phyloP scores from a whole-genome alignment of 208 protist genomes.

The Leishmania guyanensis region DNA sequence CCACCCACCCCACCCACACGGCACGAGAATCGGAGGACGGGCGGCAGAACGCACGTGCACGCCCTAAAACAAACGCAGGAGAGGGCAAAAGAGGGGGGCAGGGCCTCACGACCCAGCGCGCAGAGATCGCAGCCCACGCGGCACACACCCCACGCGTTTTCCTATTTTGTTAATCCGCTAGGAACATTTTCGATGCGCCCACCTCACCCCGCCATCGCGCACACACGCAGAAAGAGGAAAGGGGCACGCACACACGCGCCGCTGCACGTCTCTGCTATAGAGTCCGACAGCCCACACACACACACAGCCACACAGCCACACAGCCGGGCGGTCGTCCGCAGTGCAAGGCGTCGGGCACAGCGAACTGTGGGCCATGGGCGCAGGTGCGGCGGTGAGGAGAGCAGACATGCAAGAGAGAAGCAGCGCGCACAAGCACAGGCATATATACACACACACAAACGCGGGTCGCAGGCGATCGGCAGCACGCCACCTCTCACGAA shows the following conservation, averaged over 20 bases:
- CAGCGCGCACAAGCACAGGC: neutral
- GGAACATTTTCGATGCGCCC: too few relatives aligned
- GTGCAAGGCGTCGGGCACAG: neutral
- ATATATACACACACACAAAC: neutral
- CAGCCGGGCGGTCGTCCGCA: neutral
- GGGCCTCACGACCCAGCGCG: too few relatives aligned
- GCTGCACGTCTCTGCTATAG: neutral
- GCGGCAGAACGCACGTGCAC: conserved; percentile 5
- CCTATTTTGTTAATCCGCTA: too few relatives aligned
- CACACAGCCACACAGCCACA: conserved; percentile 6
- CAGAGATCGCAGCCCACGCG: too few relatives aligned
- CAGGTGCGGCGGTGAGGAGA: neutral
- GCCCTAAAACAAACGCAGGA: neutral
- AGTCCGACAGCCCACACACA: neutral
- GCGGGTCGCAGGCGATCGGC: neutral
- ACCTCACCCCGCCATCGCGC: too few relatives aligned
- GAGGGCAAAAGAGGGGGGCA: too few relatives aligned
- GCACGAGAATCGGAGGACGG: neutral
- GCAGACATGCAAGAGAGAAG: neutral
- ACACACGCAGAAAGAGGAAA: neutral
- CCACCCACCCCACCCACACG: neutral
- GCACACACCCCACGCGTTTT: too few relatives aligned
- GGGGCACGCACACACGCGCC: neutral
- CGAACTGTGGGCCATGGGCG: neutral
- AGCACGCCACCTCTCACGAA: neutral